These are phyloP conservation scores for Moesziomyces globuligerus DNA, from an alignment of 1,284 basidiomycete genomes.

Conservation along the genomic window DNA sequence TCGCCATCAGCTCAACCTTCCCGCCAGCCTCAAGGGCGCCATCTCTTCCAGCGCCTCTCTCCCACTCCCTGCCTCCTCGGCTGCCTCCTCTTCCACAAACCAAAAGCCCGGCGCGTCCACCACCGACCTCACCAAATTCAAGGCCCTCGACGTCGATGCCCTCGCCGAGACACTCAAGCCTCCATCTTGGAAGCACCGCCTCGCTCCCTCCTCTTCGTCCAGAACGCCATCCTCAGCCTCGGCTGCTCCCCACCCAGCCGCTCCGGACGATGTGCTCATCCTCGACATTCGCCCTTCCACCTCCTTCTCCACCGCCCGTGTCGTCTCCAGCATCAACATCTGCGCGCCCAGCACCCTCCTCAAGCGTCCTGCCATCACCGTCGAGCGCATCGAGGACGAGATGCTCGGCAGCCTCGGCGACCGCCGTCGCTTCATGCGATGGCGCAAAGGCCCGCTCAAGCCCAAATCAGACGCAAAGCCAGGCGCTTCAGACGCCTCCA, in stretches of 20 bases:
- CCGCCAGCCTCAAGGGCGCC: conserved; percentile 15
- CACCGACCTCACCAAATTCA: conserved; percentile 31
- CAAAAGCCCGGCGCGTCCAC: conserved; percentile 13
- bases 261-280: conserved; percentile 67
- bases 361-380: conserved; percentile 60
- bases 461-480: conserved; percentile 18
- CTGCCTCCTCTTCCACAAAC: conserved; percentile 4
- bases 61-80: conserved; percentile 21
- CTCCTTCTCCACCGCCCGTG: conserved; percentile 50
- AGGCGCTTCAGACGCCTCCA: conserved; percentile 6
- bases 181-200: conserved; percentile 18
- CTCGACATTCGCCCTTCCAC: conserved; percentile 86
- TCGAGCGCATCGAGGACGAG: conserved; percentile 61
- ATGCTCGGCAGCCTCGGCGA: conserved; percentile 55
- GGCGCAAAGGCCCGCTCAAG: conserved; percentile 44
- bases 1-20: conserved; percentile 20
- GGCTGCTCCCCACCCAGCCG: not conserved
- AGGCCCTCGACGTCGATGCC: conserved; percentile 36
- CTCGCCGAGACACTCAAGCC: conserved; percentile 33
- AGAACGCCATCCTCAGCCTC: not conserved
- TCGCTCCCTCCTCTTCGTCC: conserved; percentile 1
- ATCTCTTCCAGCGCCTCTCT: conserved; percentile 26
- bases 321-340: conserved; percentile 78
- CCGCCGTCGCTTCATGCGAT: conserved; percentile 50
- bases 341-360: conserved; percentile 93